Evolutionary conservation across 768 basidiomycete genomes (phyloP), one percentile per base, ranked within the genome.

Genomic region (Leccinellum luteum): DNA sequence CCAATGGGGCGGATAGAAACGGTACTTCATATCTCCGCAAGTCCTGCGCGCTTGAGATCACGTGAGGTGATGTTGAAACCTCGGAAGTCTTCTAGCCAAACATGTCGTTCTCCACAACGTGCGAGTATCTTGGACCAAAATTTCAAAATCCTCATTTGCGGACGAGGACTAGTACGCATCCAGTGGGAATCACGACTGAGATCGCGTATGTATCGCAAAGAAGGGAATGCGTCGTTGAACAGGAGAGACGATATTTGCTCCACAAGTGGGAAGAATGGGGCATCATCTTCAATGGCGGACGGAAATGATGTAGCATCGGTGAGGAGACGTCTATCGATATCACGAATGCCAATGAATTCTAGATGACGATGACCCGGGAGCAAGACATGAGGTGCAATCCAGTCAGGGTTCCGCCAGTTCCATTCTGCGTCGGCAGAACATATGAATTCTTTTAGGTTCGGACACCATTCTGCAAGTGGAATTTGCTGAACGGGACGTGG

Each of bases 391-490:
- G 89, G 87, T 14, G 89, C 86, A 64, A 90, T 89, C 89, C 88
- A 90, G 66, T 90, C 87, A 0, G 89, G 89, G 52, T 75, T 78
- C 62, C 84, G 79, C 89, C 89, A 90, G 60, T 89, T 86, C 89
- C 89, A 90, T 64, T 87, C 87, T 1, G 87, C 88, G 58, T 90
- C 87, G 2, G 89, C 88, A 45, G 80, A 82, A 66, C 87, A 89
- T 50, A 90, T 85, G 68, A 90, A 86, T 64, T 88, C 79, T 32
- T 73, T 74, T 35, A 90, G 75, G 60, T 85, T 84, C 0, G 89
- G 89, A 60, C 86, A 88, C 84, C 85, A 87, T 17, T 76, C 75
- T n/a, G 83, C 84, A 6, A 90, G 76, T 4, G 81, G 81, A 17
- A 84, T 75, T 38, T 67, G 66, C 49, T 68, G 69, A 44, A 60